Conservation (phyloP, 495 filamentous ascomycete genomes). For the Rostrohypoxylon terebratum region DNA sequence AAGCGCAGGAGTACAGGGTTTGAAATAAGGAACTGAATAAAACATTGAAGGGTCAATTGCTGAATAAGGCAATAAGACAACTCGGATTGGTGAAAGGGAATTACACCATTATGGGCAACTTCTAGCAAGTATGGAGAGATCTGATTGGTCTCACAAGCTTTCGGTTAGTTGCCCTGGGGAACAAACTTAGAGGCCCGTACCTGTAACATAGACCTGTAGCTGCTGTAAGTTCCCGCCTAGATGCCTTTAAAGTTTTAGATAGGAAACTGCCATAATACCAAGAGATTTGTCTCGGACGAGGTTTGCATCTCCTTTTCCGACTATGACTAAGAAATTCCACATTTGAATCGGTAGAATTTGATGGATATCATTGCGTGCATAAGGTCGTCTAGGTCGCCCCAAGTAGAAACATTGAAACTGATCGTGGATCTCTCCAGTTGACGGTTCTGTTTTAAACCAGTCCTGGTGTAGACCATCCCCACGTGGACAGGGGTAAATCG, state of each 20-base stretch:
- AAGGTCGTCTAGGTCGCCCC: not conserved
- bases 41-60: slow-evolving; percentile 1
- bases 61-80: slow-evolving; percentile 12
- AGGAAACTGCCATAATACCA: slow-evolving; percentile 29
- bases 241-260: not conserved
- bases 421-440: not conserved
- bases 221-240: not conserved
- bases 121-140: slow-evolving; percentile 19
- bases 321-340: not conserved
- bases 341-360: slow-evolving; percentile 6
- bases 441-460: slow-evolving; percentile 28
- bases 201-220: not conserved
- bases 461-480: slow-evolving; percentile 33
- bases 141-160: slow-evolving; percentile 23
- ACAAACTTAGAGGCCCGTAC: slow-evolving; percentile 20
- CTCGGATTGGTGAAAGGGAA: slow-evolving; percentile 17
- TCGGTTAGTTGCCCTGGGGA: not conserved
- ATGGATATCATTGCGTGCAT: not conserved
- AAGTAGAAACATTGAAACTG: not conserved
- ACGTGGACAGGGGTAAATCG: slow-evolving; percentile 36
- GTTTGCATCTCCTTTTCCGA: not conserved
- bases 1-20: slow-evolving; percentile 13
- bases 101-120: slow-evolving; percentile 39
- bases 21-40: slow-evolving; percentile 8
- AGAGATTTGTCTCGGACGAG: slow-evolving; percentile 15